phyloP scores from a whole-genome alignment of 163 green algal genomes.

The Chloroidium sp. region DNA sequence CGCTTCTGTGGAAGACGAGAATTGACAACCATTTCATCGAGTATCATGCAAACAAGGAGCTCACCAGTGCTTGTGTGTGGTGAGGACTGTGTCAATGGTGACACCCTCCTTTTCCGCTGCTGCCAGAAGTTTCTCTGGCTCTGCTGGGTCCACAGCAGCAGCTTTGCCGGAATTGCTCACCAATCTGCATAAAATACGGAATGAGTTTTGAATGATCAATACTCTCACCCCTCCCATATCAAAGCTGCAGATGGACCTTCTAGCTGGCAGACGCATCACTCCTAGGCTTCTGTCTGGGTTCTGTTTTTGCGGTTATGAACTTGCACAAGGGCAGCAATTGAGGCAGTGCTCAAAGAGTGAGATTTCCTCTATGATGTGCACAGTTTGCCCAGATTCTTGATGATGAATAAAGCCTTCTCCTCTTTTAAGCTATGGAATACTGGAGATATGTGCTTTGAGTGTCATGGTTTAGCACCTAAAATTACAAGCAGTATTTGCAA shows the following conservation, averaged over 20 bases:
- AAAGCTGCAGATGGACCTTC: too few relatives aligned
- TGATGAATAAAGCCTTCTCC: too few relatives aligned
- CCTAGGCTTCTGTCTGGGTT: too few relatives aligned
- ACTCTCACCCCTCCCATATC: neutral
- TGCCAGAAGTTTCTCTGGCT: conserved; percentile 6
- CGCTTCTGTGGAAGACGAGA: too few relatives aligned
- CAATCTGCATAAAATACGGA: neutral
- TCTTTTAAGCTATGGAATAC: too few relatives aligned
- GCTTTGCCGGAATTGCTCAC: conserved; percentile 1
- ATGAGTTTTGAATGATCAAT: neutral
- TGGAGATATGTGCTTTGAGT: too few relatives aligned
- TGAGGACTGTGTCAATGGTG: conserved; percentile 2
- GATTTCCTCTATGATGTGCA: too few relatives aligned
- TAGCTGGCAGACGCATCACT: too few relatives aligned
- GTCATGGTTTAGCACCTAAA: neutral
- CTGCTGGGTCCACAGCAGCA: conserved; percentile 10
- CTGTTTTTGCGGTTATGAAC: neutral
- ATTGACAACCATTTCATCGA: too few relatives aligned
- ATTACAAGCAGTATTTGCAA: neutral
- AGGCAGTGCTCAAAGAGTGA: too few relatives aligned
- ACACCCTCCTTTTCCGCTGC: conserved; percentile 8
- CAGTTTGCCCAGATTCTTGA: too few relatives aligned
- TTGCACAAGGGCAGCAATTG: too few relatives aligned
- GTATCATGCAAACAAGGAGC: neutral
- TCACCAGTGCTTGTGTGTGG: conserved; percentile 16